Base-by-base conservation (phyloP, 2,329 filamentous ascomycete genomes). In the Claviceps capensis region DNA sequence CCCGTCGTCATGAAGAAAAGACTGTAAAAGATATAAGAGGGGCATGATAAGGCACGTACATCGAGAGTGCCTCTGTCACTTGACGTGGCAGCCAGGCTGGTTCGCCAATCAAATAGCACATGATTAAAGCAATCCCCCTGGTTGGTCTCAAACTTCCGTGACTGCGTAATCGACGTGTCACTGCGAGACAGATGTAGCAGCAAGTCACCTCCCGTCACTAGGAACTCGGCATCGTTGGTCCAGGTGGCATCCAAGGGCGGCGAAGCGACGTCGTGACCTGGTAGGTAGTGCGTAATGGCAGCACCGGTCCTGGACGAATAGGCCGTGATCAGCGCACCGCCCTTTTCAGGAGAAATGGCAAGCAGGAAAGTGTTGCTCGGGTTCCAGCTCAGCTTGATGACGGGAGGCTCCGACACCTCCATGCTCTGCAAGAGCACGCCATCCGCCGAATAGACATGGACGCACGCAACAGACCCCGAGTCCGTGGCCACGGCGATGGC, bases 321-420 rank as follows among this genome's bases (percentile, higher is more conserved):
- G 26, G 83, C 69, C 0, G 75, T 80, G n/a, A 82, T 67, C 2
- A 79, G 64, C 8, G 76, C 72, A 38, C 76, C 76, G 40, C 67
- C 70, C 49, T 74, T 75, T 52, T 76, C 73, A 0, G 78, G 77
- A 2, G 77, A 76, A 45, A 84, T 73, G 55, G 74, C 73, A 14
- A 84, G 67, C 36, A 82, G 71, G n/a, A 72, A 71, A 1, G 71
- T 69, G 55, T 75, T 75, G 56, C 66, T 72, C 2, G 74, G 75
- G 60, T 79, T 82, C 79, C 81, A 83, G 47, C 73, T 72, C 22
- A 83, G 67, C 61, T 79, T 81, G 58, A 81, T 74, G 47, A 83
- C 70, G 14, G 80, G 79, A n/a, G 78, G 72, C 57, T 82, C 79
- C 40, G 77, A 69, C 26, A 77, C 71, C 56, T 80, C 75, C 62